phyloP scores from a whole-genome alignment of 768 basidiomycete genomes.

The Tephrocybe sp. region DNA sequence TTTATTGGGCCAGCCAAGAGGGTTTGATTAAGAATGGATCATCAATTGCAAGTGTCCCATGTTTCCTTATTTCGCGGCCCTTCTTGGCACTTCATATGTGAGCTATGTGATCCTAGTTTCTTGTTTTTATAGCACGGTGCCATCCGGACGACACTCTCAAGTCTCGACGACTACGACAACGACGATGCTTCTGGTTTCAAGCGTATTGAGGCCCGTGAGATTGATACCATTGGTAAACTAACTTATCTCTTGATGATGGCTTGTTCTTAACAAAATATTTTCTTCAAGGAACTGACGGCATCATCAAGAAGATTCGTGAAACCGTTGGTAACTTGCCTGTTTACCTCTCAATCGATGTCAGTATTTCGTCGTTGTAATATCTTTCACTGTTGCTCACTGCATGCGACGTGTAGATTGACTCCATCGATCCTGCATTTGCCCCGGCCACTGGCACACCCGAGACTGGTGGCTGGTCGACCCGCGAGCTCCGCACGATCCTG shows the following conservation, averaged over 20 bases:
- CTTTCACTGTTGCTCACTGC: conserved; percentile 2
- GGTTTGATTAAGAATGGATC: conserved; percentile 77
- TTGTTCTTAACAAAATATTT: neutral
- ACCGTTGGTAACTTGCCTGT: conserved; percentile 75
- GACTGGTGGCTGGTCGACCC: conserved; percentile 83
- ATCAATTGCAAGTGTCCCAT: conserved; percentile 75
- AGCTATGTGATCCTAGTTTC: conserved; percentile 76
- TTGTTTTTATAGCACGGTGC: conserved; percentile 72
- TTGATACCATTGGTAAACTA: conserved; percentile 68
- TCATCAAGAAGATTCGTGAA: conserved; percentile 77
- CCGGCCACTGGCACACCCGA: conserved; percentile 87
- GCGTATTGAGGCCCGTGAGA: conserved; percentile 81
- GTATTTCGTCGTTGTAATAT: conserved; percentile 19
- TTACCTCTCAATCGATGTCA: conserved; percentile 77
- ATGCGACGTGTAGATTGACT: conserved; percentile 55
- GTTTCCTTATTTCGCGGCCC: conserved; percentile 23
- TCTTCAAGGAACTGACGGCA: conserved; percentile 73
- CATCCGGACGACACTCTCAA: conserved; percentile 81
- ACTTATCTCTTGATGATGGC: neutral
- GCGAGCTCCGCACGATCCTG: conserved; percentile 76
- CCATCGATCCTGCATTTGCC: conserved; percentile 80
- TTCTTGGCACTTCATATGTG: conserved; percentile 20
- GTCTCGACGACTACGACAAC: conserved; percentile 73
- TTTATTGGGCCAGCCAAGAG: conserved; percentile 85
- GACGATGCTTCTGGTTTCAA: conserved; percentile 81